A percentile compares a stretch with the other conserved stretches of the same genome.
Conservation (phyloP, 306 rosid genomes). For the Lithocarpus polystachyus region DNA sequence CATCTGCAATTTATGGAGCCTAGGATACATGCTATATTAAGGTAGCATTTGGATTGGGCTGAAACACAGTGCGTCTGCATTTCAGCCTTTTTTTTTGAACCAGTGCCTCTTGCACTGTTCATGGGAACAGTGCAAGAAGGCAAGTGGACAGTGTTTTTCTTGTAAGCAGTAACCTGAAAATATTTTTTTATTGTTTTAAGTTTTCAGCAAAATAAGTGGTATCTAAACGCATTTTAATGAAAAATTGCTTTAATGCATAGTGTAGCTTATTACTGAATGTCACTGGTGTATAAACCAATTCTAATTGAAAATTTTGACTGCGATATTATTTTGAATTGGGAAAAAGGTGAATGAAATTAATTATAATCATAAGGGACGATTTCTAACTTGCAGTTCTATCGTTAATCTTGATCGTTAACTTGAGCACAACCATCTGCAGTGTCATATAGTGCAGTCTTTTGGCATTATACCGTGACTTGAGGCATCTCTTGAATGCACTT, state of each 20-base stretch:
- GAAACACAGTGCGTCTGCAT: no score
- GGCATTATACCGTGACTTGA: background rate
- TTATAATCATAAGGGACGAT: background rate
- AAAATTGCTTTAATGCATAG: slow-evolving; percentile 1
- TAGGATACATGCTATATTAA: background rate
- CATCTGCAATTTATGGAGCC: background rate
- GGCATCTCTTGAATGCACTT: background rate
- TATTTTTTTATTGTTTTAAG: no score
- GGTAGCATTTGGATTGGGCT: no score
- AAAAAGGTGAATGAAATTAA: background rate
- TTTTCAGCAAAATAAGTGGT: no score
- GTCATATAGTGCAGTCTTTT: background rate
- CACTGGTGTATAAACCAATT: background rate
- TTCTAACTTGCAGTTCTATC: background rate
- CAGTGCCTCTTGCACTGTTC: no score
- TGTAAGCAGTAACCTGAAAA: no score
- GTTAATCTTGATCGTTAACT: background rate
- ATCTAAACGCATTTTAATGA: no score
- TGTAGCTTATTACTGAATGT: background rate
- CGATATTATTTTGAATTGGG: no score
- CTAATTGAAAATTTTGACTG: background rate
- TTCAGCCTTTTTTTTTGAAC: no score
- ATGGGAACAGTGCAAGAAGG: no score
- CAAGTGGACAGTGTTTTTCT: no score
- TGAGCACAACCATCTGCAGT: background rate